These are phyloP conservation scores for Mortierella hygrophila DNA, from an alignment of 192 early-diverging fungal genomes.

Conservation along the genomic window DNA sequence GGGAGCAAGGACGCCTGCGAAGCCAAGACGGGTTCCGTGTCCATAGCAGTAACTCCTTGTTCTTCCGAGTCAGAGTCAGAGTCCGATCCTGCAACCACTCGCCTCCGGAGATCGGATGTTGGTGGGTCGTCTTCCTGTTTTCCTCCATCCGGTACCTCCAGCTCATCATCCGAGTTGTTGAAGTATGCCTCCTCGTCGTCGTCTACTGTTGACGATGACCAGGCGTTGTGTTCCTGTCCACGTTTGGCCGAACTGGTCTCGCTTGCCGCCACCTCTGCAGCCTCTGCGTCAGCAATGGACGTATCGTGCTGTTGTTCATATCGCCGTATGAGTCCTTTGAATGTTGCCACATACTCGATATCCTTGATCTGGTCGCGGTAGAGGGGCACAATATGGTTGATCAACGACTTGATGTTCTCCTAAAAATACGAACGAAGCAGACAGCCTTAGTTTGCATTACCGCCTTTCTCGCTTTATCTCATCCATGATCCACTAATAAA, in stretches of 20 bases:
- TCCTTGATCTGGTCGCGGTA: constrained; percentile 70
- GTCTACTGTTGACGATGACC: constrained; percentile 69
- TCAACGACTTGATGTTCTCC: constrained; percentile 77
- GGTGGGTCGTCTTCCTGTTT: constrained; percentile 48
- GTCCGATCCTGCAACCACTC: constrained; percentile 23
- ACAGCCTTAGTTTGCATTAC: neutral
- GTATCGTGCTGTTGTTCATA: constrained; percentile 77
- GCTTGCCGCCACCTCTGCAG: constrained; percentile 28
- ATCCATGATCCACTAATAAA: neutral
- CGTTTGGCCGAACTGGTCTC: constrained; percentile 52
- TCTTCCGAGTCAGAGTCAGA: constrained; percentile 19
- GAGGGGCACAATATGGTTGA: constrained; percentile 76
- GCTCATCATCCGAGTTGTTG: constrained; percentile 75
- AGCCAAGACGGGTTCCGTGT: constrained; percentile 31
- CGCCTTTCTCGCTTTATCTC: neutral
- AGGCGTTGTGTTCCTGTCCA: constrained; percentile 40
- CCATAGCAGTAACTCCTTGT: constrained; percentile 6
- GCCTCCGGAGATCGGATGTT: constrained; percentile 36
- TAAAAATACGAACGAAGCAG: neutral
- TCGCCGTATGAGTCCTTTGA: constrained; percentile 64
- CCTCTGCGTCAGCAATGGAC: constrained; percentile 50
- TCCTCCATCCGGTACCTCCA: constrained; percentile 50
- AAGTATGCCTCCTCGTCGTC: constrained; percentile 90
- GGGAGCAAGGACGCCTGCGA: constrained; percentile 22
- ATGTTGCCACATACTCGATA: constrained; percentile 74